phyloP scores from a whole-genome alignment of 2,329 filamentous ascomycete species.

The Epichloe sp. region DNA sequence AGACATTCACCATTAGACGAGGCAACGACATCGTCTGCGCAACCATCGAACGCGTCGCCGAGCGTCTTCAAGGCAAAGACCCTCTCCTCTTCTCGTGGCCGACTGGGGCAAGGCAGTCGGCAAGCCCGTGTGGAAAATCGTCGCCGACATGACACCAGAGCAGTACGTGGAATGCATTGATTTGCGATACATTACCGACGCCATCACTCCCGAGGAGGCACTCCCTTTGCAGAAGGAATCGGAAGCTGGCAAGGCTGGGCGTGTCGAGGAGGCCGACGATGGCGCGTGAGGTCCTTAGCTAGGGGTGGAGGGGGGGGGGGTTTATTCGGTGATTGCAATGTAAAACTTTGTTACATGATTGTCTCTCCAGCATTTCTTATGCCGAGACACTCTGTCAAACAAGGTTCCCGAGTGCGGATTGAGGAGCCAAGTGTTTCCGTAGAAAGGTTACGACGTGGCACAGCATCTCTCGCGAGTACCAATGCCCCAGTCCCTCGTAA shows the following conservation, averaged over 20 bases:
- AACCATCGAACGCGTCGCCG: conserved; percentile 44
- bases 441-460: conserved; percentile 23
- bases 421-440: not conserved
- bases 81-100: conserved; percentile 50
- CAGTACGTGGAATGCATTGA: conserved; percentile 82
- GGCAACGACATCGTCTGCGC: too few relatives aligned
- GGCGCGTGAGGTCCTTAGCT: conserved; percentile 63
- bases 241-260: conserved; percentile 54
- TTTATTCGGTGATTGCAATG: too few relatives aligned
- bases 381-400: too few relatives aligned
- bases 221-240: conserved; percentile 53
- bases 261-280: conserved; percentile 66
- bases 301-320: conserved; percentile 16
- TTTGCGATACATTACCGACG: conserved; percentile 89
- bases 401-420: too few relatives aligned
- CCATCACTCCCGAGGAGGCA: conserved; percentile 77
- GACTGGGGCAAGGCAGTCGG: conserved; percentile 75
- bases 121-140: conserved; percentile 84
- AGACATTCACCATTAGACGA: too few relatives aligned
- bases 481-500: conserved; percentile 31
- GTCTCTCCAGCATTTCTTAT: too few relatives aligned
- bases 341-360: too few relatives aligned
- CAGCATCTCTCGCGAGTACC: conserved; percentile 30
- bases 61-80: conserved; percentile 58
- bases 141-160: conserved; percentile 80